Evolutionary conservation across 2,329 filamentous ascomycete species (phyloP), one percentile per base, ranked within the genome.

Genomic region (Amesomyces nigricolor): DNA sequence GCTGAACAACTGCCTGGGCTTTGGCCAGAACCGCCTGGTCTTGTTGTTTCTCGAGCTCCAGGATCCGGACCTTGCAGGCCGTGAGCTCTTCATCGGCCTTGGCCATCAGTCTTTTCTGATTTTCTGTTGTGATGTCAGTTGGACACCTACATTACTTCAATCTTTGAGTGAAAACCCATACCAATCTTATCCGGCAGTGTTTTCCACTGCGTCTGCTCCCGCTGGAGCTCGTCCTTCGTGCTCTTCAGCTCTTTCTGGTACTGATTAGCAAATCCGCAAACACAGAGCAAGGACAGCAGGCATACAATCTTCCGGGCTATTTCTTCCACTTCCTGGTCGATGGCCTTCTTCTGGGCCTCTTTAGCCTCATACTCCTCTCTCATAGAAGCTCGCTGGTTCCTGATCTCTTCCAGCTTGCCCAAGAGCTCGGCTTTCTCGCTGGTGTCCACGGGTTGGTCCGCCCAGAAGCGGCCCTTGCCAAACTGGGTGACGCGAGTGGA

Each of bases 151-250:
- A 7, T 4, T n/a, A 3, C 29, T 11, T 39, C 39, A 3, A 6
- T n/a, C 2, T 10, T 13, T 8, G n/a, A 7, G 5, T 5, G 19
- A n/a, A 38, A 10, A 30, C 11, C 9, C 81, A 67, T 75, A 85
- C 87, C 79, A 53, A 92, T 85, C 68, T 84, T 89, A 48, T 81
- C 78, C 0, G 87, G 88, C 8, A 96, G 74, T 17, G 79, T 79
- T 52, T 80, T 77, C 73, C 84, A 91, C 51, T 80, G 76, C 37
- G 81, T 83, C 26, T 81, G 74, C 35, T 84, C 84, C 54, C 74
- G 81, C 66, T 95, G 90, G 39, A 87, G 75, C 4, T 77, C 74
- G 38, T 72, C 78, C 71, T 95, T 94, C 60, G 90, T 81, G 0
- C 70, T 63, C 55, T 80, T 77, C 13, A 89, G 62, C 9, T 68